These are phyloP conservation scores for Arthrobotrys conoides DNA, from an alignment of 2,329 filamentous ascomycete genomes.

Conservation along the genomic window DNA sequence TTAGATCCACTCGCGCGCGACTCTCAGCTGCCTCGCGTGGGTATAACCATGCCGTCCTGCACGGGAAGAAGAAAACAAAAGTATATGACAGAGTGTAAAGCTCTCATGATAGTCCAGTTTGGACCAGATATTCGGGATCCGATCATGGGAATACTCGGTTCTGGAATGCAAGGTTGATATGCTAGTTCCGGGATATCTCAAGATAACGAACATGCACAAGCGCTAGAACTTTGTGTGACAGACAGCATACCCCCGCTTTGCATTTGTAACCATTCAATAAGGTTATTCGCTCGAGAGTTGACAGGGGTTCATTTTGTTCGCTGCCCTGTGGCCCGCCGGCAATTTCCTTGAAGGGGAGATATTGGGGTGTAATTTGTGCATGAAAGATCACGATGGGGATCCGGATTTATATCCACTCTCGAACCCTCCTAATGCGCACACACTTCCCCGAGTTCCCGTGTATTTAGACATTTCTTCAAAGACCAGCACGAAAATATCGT, in stretches of 20 bases:
- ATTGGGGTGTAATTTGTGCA: conserved; percentile 29
- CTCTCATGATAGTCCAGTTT: conserved; percentile 42
- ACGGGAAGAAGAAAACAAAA: conserved; percentile 36
- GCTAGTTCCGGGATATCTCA: conserved; percentile 39
- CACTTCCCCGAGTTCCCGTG: neutral
- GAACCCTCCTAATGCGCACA: neutral
- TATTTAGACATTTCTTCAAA: neutral
- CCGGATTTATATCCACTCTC: neutral
- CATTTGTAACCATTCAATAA: conserved; percentile 53
- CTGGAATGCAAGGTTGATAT: conserved; percentile 56
- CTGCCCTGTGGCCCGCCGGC: conserved; percentile 61
- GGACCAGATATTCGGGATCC: conserved; percentile 48
- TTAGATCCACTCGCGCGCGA: conserved; percentile 57
- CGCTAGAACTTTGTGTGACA: conserved; percentile 53
- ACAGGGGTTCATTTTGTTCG: conserved; percentile 38
- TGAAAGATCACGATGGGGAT: conserved; percentile 31
- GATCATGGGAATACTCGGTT: conserved; percentile 41
- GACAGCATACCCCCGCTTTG: conserved; percentile 55
- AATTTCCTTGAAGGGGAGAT: neutral
- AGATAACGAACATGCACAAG: conserved; percentile 54
- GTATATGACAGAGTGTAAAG: conserved; percentile 23
- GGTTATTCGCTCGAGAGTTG: conserved; percentile 27
- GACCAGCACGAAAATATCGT: neutral
- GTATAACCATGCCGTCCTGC: conserved; percentile 47
- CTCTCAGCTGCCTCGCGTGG: conserved; percentile 51